phyloP scores from a whole-genome alignment of 1,284 basidiomycete species.

The Cryptococcus sp. region DNA sequence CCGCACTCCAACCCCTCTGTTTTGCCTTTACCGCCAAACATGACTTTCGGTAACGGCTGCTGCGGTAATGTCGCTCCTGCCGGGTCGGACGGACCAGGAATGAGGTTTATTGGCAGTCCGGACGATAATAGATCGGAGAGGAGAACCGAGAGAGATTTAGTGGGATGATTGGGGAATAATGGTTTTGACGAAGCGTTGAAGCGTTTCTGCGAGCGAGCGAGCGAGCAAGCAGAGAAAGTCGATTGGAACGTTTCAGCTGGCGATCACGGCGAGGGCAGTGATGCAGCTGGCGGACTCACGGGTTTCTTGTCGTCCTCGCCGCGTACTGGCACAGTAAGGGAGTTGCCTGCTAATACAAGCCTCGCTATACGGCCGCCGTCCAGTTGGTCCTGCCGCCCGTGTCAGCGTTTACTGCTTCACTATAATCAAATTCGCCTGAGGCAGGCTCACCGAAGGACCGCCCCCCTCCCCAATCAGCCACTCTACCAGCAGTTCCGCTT shows the following conservation, averaged over 20 bases:
- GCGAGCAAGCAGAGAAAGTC: conserved; percentile 3
- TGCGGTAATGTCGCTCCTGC: conserved; percentile 88
- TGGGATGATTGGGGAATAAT: conserved; percentile 72
- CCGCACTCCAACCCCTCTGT: conserved; percentile 69
- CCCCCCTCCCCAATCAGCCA: conserved; percentile 84
- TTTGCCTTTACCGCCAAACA: conserved; percentile 71
- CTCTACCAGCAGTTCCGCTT: conserved; percentile 78
- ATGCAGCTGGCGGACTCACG: conserved; percentile 52
- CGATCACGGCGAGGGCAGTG: background rate
- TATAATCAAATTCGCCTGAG: too few relatives aligned
- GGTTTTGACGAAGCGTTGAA: conserved; percentile 42
- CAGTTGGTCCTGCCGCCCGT: conserved; percentile 58
- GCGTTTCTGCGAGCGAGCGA: conserved; percentile 50
- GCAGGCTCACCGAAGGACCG: conserved; percentile 59
- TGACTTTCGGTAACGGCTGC: conserved; percentile 85
- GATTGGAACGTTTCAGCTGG: background rate
- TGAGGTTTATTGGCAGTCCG: conserved; percentile 73
- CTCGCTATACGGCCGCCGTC: conserved; percentile 73
- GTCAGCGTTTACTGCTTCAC: background rate
- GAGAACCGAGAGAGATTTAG: conserved; percentile 67
- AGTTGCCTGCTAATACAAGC: conserved; percentile 84
- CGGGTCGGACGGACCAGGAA: conserved; percentile 86
- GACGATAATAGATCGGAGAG: conserved; percentile 69
- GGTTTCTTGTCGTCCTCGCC: conserved; percentile 60
- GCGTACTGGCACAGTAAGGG: conserved; percentile 62